Conservation (phyloP, 2,329 filamentous ascomycete species). For the Fusarium tupiense region DNA sequence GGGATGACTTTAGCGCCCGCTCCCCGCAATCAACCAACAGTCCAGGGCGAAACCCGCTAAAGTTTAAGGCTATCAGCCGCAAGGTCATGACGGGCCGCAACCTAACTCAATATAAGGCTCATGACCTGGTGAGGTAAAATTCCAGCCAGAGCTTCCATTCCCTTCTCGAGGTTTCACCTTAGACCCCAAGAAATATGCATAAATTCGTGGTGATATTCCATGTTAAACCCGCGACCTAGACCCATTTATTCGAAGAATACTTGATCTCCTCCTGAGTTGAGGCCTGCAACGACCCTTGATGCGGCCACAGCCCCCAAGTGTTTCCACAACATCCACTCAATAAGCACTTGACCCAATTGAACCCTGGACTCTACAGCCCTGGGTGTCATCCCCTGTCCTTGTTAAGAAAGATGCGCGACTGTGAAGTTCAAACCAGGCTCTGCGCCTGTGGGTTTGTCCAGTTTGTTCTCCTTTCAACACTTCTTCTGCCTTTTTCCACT, state of each 20-base stretch:
- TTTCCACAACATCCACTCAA: constrained; percentile 16
- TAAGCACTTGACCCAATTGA: constrained; percentile 28
- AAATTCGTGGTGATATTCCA: too few relatives aligned
- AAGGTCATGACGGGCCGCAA: constrained; percentile 8
- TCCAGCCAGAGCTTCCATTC: not conserved
- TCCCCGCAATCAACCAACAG: constrained; percentile 14
- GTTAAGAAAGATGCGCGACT: constrained; percentile 6
- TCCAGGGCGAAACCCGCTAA: constrained; percentile 14
- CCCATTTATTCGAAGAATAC: not conserved
- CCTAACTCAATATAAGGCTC: not conserved
- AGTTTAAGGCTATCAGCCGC: constrained; percentile 1
- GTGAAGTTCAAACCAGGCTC: constrained; percentile 32
- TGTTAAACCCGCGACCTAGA: not conserved
- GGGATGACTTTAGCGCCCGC: constrained; percentile 23
- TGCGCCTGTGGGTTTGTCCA: constrained; percentile 3
- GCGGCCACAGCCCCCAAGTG: constrained; percentile 16
- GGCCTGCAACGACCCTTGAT: constrained; percentile 10
- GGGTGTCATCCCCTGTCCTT: constrained; percentile 18
- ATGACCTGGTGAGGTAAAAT: not conserved
- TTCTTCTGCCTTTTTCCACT: not conserved
- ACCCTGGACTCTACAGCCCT: constrained; percentile 27
- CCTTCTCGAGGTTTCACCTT: not conserved
- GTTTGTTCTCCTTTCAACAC: not conserved
- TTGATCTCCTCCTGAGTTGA: constrained; percentile 1
- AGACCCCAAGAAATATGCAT: not conserved